Evolutionary conservation across 176 grass and related monocot genomes (phyloP), one percentile per base, ranked within the genome.

Genomic region (Aegilops longissima): DNA sequence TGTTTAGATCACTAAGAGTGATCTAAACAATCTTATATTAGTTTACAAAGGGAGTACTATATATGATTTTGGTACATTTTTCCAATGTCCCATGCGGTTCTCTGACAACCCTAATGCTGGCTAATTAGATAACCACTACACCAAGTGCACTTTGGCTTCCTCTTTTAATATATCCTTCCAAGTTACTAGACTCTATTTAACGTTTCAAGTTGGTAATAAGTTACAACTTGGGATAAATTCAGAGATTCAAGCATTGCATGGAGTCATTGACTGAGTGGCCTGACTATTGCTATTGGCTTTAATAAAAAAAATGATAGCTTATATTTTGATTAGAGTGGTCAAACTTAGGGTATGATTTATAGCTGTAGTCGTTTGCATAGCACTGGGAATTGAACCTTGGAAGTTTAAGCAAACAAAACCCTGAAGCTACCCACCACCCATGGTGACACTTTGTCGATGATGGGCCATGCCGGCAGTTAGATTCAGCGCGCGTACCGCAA

Each of bases 371-470:
- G 16, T 8, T 73, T 24, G 24, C 47, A 40, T 54, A 12, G 21
- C 21, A 61, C 66, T 61, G 34, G 51, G 81, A 9, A 40, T 40
- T 40, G 39, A 83, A 61, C 56, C 9, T 73, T 44, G 25, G 18
- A 63, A 78, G 21, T 56, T 51, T 72, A 79, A 84, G 59, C 74
- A 71, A 72, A 18, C n/a, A 79, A 80, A 80, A 66, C 67, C 18
- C 6, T 61, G 20, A 83, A 70, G 34, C 9, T 39, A 44, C 11
- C 11, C 12, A 12, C 23, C n/a, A 75, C 12, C 8, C 65, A 52
- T 8, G 23, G 29, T 24, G 77, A 31, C 21, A 52, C 1, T 78
- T 8, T 9, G 23, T 77, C 58, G 66, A 59, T 21, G 54, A 59
- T 59, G 54, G 54, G 54, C 54, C 54, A 59, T 59, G 54, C 7